A percentile compares a stretch with the other conserved stretches of the same genome.
Evolutionary conservation across 495 filamentous ascomycete species (phyloP).

Genomic region (Pseudoneurospora amorphoporcata): DNA sequence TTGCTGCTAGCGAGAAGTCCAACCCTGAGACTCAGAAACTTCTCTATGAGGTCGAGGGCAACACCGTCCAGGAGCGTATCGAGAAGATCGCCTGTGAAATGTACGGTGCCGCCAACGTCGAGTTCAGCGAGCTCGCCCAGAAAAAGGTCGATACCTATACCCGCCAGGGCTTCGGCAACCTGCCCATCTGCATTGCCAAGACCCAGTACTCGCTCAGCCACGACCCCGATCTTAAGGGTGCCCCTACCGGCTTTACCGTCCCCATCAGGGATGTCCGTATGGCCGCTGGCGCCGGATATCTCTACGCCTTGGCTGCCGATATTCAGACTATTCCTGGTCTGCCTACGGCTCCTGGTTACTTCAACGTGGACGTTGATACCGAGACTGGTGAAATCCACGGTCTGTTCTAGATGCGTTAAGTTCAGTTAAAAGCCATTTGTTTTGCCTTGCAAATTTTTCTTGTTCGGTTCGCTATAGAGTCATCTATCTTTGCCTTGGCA

Average conservation of each 20-base stretch:
- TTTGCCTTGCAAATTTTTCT: background rate
- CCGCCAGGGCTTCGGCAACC: slow-evolving; percentile 79
- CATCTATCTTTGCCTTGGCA: background rate
- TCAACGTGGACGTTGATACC: slow-evolving; percentile 89
- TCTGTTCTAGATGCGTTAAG: slow-evolving; percentile 56
- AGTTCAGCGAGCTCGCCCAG: slow-evolving; percentile 88
- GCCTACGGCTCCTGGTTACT: slow-evolving; percentile 88
- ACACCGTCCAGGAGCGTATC: slow-evolving; percentile 74
- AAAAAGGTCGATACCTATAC: slow-evolving; percentile 94
- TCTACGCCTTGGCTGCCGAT: slow-evolving; percentile 93
- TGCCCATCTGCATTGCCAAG: slow-evolving; percentile 96
- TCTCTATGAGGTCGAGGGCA: slow-evolving; percentile 67
- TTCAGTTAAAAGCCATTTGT: background rate
- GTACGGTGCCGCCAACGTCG: slow-evolving; percentile 86
- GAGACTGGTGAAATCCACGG: slow-evolving; percentile 96
- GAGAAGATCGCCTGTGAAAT: slow-evolving; percentile 82
- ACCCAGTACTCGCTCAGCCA: slow-evolving; percentile 96
- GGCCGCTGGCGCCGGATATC: slow-evolving; percentile 86
- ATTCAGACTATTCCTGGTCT: slow-evolving; percentile 97
- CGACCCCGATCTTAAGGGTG: slow-evolving; percentile 87
- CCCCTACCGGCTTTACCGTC: slow-evolving; percentile 91
- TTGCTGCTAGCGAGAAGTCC: slow-evolving; percentile 63
- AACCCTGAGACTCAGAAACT: slow-evolving; percentile 77
- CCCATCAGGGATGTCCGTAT: slow-evolving; percentile 90
- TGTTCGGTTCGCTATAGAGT: background rate